Evolutionary conservation across 306 rosid species (phyloP).

Genomic region (Acacia crassicarpa): DNA sequence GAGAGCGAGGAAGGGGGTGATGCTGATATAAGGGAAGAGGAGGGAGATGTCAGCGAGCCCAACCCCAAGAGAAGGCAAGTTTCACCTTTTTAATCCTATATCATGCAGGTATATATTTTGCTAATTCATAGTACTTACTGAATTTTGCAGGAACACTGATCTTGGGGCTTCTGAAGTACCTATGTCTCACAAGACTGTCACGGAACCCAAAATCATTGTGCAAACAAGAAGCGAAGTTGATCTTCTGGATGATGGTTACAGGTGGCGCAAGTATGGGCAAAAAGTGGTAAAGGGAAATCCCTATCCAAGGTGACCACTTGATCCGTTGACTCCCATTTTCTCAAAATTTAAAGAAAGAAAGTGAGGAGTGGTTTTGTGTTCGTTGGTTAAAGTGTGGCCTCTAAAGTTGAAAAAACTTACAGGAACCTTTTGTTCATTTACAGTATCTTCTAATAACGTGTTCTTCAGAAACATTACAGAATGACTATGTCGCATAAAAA

Average conservation of each 20-base stretch:
- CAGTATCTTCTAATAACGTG: constrained; percentile 11
- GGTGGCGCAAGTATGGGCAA: constrained; percentile 95
- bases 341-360: constrained; percentile 3
- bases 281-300: constrained; percentile 99
- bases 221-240: constrained; percentile 79
- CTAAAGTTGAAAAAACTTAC: constrained; percentile 8
- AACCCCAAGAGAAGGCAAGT: constrained; percentile 84
- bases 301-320: constrained; percentile 78
- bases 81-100: constrained; percentile 21
- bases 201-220: constrained; percentile 77
- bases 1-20: constrained; percentile 73
- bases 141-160: constrained; percentile 67
- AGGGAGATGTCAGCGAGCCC: constrained; percentile 63
- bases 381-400: constrained; percentile 6
- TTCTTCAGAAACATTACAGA: neutral
- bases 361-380: constrained; percentile 7
- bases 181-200: constrained; percentile 46
- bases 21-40: constrained; percentile 59
- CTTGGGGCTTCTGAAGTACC: constrained; percentile 52
- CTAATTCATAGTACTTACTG: constrained; percentile 14
- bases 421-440: neutral
- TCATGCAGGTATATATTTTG: neutral
- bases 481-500: neutral
- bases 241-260: constrained; percentile 75
- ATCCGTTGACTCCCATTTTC: neutral